Evolutionary conservation across 1,139 yeast species (phyloP), one percentile per base, ranked within the genome.

Genomic region (Candida tropicalis): DNA sequence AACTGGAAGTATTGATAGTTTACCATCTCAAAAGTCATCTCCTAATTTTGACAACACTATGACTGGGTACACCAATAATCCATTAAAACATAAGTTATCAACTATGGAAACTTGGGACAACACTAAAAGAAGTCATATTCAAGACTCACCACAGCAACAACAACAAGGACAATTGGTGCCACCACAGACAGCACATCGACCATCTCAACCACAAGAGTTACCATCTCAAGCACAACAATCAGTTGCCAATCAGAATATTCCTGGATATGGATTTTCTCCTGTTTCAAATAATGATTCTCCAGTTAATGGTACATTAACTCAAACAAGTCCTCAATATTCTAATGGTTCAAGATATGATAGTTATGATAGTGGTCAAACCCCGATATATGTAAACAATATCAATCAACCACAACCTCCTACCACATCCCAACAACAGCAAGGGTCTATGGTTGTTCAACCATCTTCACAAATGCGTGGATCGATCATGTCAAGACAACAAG

Each of bases 61-160:
- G 16, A 26, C 18, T 12, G 18, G 24, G 7, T 35, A 35, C 26
- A 3, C 18, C 8, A 36, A 27, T 13, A 28, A 20, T 36, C 24
- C 39, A 27, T 36, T 36, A 6, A 41, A 41, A 33, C 43, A 41
- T 31, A 41, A 36, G 25, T 36, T 41, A 26, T 25, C 26, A n/a
- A 24, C 32, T 7, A 12, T 41, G 13, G 43, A 41, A 8, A 41
- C 22, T 22, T 36, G 40, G 40, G 26, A 36, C 12, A 29, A 12
- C 8, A 41, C 24, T 12, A 31, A 41, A 29, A 36, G 31, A 10
- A 17, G 20, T 16, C 27, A 22, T 18, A 18, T 24, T 16, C 26
- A n/a, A 22, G 39, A 20, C 5, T 22, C 12, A 15, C 23, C 13
- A 15, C 43, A 35, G 35, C 41, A 35, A 2, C 24, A 38, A 26